Conservation (phyloP, 2,329 filamentous ascomycete genomes). For the Zalaria obscura region DNA sequence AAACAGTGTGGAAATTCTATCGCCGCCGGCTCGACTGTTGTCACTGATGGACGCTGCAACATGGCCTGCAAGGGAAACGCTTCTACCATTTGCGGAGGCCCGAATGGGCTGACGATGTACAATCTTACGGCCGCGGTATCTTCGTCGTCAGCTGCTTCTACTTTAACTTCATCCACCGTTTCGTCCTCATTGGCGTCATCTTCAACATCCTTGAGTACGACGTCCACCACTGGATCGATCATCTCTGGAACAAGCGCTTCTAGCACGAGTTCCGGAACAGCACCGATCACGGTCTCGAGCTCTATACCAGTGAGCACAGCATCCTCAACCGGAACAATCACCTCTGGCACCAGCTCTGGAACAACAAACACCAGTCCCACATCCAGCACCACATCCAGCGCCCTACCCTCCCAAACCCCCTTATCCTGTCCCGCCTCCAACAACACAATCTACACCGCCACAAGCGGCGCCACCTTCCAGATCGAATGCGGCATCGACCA, state of each 20-base stretch:
- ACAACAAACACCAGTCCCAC: constrained; percentile 2
- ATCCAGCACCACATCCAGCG: constrained; percentile 1
- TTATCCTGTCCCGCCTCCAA: constrained; percentile 9
- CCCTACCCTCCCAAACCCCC: constrained; percentile 10
- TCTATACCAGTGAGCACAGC: constrained; percentile 2
- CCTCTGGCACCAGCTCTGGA: not conserved
- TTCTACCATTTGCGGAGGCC: constrained; percentile 16
- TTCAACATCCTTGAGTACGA: no score
- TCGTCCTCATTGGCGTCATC: no score
- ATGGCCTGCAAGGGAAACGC: constrained; percentile 12
- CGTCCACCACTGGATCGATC: no score
- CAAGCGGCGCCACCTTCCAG: constrained; percentile 11
- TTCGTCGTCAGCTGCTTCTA: not conserved
- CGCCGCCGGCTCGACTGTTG: not conserved
- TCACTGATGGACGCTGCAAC: constrained; percentile 9
- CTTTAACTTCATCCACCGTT: no score
- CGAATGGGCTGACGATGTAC: constrained; percentile 14
- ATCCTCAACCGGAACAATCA: constrained; percentile 5
- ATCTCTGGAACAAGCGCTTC: no score
- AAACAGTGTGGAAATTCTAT: constrained; percentile 9
- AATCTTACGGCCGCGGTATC: constrained; percentile 1
- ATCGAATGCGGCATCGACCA: constrained; percentile 15
- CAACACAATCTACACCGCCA: constrained; percentile 8
- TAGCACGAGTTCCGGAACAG: no score
- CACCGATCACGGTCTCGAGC: not conserved